Evolutionary conservation across 805 yeast genomes (phyloP).

Genomic region (Candida golubevii): DNA sequence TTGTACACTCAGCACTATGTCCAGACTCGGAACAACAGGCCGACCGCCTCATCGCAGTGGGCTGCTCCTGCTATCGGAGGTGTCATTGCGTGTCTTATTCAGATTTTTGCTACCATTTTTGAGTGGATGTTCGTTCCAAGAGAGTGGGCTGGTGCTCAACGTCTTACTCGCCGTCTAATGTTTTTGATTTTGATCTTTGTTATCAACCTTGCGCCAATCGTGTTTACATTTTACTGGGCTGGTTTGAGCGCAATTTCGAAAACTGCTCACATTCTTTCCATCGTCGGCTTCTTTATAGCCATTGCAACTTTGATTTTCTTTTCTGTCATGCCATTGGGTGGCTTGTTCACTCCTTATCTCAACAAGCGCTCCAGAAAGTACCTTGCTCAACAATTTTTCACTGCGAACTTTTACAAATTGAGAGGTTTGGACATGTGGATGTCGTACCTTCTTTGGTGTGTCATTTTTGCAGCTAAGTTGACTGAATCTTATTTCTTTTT

Average conservation of each 20-base stretch:
- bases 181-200: slow-evolving; percentile 63
- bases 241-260: slow-evolving; percentile 61
- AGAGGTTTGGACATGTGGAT: slow-evolving; percentile 92
- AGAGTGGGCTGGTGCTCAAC: slow-evolving; percentile 99
- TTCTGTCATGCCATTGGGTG: slow-evolving; percentile 94
- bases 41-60: slow-evolving; percentile 90
- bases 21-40: slow-evolving; percentile 79
- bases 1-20: slow-evolving; percentile 82
- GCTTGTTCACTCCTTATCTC: slow-evolving; percentile 89
- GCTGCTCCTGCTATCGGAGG: slow-evolving; percentile 93
- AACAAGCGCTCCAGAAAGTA: slow-evolving; percentile 81
- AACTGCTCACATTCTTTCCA: slow-evolving; percentile 73
- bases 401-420: slow-evolving; percentile 82
- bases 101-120: slow-evolving; percentile 79
- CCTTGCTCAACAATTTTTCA: slow-evolving; percentile 91
- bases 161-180: slow-evolving; percentile 79
- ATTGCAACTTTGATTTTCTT: slow-evolving; percentile 80
- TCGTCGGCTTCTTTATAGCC: slow-evolving; percentile 87
- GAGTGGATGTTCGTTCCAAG: slow-evolving; percentile 98
- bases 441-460: slow-evolving; percentile 87
- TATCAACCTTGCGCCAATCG: slow-evolving; percentile 78
- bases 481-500: slow-evolving; percentile 76
- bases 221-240: slow-evolving; percentile 80
- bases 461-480: slow-evolving; percentile 85
- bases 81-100: slow-evolving; percentile 74